Evolutionary conservation across 345 rosid species (phyloP).

Genomic region (Fremontodendron californicum): DNA sequence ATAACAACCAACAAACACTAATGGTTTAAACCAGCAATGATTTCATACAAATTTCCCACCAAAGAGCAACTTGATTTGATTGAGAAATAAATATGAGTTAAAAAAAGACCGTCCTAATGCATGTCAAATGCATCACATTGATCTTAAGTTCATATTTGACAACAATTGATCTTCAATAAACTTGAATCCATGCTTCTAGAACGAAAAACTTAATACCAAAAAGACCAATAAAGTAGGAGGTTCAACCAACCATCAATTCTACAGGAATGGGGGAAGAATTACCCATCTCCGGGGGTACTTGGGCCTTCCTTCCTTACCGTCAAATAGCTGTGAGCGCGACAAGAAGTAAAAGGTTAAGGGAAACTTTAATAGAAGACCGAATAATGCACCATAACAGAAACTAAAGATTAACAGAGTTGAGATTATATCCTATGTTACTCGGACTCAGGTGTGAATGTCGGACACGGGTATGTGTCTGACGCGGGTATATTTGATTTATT

Average conservation of each 20-base stretch:
- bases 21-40: neutral
- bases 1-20: neutral
- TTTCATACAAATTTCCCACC: neutral
- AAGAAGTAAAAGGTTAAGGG: neutral
- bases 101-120: neutral
- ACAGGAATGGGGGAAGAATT: slow-evolving; percentile 88
- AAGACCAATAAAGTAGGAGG: neutral
- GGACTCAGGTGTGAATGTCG: no score
- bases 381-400: neutral
- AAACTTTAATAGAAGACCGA: neutral
- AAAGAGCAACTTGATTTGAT: no score
- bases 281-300: slow-evolving; percentile 94
- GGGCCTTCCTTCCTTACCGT: slow-evolving; percentile 89
- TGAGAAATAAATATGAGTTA: no score
- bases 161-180: slow-evolving; percentile 9
- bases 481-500: no score
- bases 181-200: neutral
- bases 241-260: slow-evolving; percentile 19
- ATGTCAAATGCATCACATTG: slow-evolving; percentile 9
- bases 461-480: no score
- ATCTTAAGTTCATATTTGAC: slow-evolving; percentile 10
- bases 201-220: neutral
- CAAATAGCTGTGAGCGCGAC: slow-evolving; percentile 66
- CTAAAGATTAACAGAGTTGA: neutral
- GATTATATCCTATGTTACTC: no score